phyloP scores from a whole-genome alignment of 129 eudicot species.

The Silybum marianum region DNA sequence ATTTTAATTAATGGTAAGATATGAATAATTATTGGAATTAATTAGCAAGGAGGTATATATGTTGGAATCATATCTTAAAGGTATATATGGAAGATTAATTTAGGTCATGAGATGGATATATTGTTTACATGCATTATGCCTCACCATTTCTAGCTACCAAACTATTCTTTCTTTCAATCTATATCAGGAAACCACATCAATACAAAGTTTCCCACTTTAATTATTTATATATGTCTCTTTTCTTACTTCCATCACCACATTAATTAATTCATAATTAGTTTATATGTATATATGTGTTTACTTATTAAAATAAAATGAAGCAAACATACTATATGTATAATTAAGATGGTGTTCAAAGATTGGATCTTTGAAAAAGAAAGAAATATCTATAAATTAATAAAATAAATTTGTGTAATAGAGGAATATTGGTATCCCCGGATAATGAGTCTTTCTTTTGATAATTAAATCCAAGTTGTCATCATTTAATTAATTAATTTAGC shows the following conservation, averaged over 20 bases:
- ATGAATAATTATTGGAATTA: background rate
- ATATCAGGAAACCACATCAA: slow-evolving; percentile 12
- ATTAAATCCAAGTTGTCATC: slow-evolving; percentile 11
- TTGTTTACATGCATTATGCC: slow-evolving; percentile 12
- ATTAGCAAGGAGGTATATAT: background rate
- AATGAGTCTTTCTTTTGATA: slow-evolving; percentile 18
- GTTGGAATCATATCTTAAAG: background rate
- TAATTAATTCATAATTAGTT: background rate
- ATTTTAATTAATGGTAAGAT: background rate
- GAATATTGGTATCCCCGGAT: slow-evolving; percentile 11
- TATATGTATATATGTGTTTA: background rate
- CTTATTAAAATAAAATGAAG: background rate
- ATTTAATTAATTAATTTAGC: background rate
- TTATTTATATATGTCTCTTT: background rate
- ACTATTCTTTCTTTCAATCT: background rate
- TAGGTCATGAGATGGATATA: background rate
- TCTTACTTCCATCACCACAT: background rate
- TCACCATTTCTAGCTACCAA: slow-evolving; percentile 6
- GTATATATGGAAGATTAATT: background rate
- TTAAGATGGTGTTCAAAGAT: slow-evolving; percentile 17
- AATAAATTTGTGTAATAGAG: background rate
- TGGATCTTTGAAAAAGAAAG: slow-evolving; percentile 27
- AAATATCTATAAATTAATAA: background rate
- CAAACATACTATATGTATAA: slow-evolving; percentile 5
- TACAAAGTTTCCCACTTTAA: background rate